Conservation (phyloP, 371 early-diverging fungal genomes). For the Actinomucor elegans region DNA sequence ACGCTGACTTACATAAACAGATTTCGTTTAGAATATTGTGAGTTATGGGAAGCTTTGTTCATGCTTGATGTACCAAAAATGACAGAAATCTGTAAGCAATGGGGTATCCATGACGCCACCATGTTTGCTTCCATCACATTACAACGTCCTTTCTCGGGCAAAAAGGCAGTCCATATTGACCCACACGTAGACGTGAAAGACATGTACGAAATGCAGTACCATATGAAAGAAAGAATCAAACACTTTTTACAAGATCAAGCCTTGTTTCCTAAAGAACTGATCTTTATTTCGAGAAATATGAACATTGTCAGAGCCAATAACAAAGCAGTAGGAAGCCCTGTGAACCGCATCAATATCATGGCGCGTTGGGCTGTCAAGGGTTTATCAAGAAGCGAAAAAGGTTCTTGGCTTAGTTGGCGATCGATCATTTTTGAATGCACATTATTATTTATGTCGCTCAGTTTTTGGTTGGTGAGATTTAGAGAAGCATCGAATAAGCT, state of each 20-base stretch:
- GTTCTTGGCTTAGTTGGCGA: constrained; percentile 31
- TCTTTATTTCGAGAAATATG: constrained; percentile 90
- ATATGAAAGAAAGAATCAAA: constrained; percentile 70
- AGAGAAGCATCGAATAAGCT: constrained; percentile 37
- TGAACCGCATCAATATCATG: constrained; percentile 88
- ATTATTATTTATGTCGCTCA: constrained; percentile 59
- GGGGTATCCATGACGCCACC: constrained; percentile 85
- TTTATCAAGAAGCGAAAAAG: constrained; percentile 25
- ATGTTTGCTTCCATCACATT: constrained; percentile 86
- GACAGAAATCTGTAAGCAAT: constrained; percentile 61
- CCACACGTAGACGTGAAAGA: constrained; percentile 46
- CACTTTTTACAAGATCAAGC: constrained; percentile 73
- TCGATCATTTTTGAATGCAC: constrained; percentile 54
- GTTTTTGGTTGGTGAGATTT: constrained; percentile 55
- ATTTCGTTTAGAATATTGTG: constrained; percentile 81
- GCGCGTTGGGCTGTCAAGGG: constrained; percentile 80
- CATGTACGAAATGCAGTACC: constrained; percentile 71
- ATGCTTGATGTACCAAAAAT: constrained; percentile 66
- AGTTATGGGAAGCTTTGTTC: constrained; percentile 88
- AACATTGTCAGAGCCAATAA: constrained; percentile 87
- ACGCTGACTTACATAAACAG: constrained; percentile 3
- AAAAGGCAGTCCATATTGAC: constrained; percentile 52
- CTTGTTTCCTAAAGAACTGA: constrained; percentile 81
- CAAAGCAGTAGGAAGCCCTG: constrained; percentile 81
- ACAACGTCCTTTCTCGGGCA: constrained; percentile 70